Base-by-base conservation (phyloP, 306 rosid species). In the Vigna unguiculata region DNA sequence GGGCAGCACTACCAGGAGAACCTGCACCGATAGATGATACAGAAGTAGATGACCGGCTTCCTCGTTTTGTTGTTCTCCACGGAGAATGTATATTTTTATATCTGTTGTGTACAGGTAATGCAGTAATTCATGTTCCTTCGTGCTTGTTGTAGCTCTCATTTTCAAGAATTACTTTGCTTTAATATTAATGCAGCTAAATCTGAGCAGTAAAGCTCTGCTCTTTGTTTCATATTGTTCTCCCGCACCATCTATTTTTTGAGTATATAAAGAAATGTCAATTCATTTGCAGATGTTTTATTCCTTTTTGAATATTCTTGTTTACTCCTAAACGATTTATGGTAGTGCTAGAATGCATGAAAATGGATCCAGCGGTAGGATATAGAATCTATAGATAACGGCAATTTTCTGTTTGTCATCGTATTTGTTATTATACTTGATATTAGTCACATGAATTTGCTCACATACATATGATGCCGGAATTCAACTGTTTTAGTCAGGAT, bases 11-110 rank as follows among this genome's bases (percentile, higher is more conserved):
- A 53, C 99, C 97, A 6, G 99, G 97, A 72, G 99, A 92, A 81
- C 99, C 93, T 85, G 92, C 91, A 57, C 97, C 97, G 1, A 73
- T 92, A 69, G 99, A 95, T 79, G 99, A 92, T 65, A 75, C 82
- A 17, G 99, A 95, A 0, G 86, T 95, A 58, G 93, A 95, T 81
- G 99, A 95, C 72, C 82, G 99, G 99, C 97, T 92, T 82, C 97
- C 99, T 43, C 99, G 99, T 72, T 95, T 95, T 69, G 87, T 89
- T 9, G 93, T 92, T 83, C 90, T 95, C n/a, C 97, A 95, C 34
- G 99, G 99, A 45, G 65, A 71, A 19, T 95, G 99, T 76, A 66
- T 95, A 65, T 95, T 89, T 83, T 85, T 95, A 84, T 95, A 88
- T 81, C 75, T 90, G 54, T 69, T 81, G 15, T 92, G 90, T 32